Base-by-base conservation (phyloP, 495 filamentous ascomycete species). In the Hypomontagnella submonticulosa region DNA sequence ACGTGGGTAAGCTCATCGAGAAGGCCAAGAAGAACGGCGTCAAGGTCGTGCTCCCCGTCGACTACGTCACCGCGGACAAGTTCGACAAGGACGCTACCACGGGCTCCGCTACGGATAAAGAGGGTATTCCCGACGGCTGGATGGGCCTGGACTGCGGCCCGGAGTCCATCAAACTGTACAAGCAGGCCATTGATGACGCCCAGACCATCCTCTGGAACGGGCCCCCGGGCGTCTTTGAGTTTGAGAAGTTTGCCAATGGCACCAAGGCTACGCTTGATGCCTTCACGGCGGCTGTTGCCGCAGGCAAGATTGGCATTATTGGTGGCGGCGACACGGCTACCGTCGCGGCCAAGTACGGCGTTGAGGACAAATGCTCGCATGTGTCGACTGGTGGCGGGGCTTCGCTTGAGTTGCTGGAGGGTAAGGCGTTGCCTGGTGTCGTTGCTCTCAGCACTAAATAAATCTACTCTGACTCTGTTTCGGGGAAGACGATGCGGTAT, bases 131-230 rank as follows among this genome's bases (percentile, higher is more conserved):
- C 60, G 92, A 97, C 72, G 96, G 93, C 74, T 97, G 88, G 90
- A 92, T 97, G 92, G 95, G 94, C 71, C 87, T 99, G 20, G 95
- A 99, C 78, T 92, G 91, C 74, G 95, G 95, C 49, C 85, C 90
- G 71, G 88, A 97, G 87, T 91, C 87, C 70, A 81, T 96, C 66
- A 84, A 93, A 81, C 81, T 91, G 40, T 97, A 88, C 86, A 85
- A 93, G 83, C 78, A 89, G 71, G 87, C 92, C 52, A 98, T 99
- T 71, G 84, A 81, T 57, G 84, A 90, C 69, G 86, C 96, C 44
- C 89, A 97, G 87, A 99, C 95, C 47, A 98, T 98, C 81, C 91
- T 99, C 47, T 99, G 95, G 95, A 99, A 99, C 84, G 95, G 92
- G 38, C 95, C 95, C 44, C 87, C 93, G 11, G 95, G 95, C 73